A percentile compares a stretch with the other conserved stretches of the same genome.
phyloP scores from a whole-genome alignment of 2,329 filamentous ascomycete genomes.

The Stagonosporopsis vannaccii region DNA sequence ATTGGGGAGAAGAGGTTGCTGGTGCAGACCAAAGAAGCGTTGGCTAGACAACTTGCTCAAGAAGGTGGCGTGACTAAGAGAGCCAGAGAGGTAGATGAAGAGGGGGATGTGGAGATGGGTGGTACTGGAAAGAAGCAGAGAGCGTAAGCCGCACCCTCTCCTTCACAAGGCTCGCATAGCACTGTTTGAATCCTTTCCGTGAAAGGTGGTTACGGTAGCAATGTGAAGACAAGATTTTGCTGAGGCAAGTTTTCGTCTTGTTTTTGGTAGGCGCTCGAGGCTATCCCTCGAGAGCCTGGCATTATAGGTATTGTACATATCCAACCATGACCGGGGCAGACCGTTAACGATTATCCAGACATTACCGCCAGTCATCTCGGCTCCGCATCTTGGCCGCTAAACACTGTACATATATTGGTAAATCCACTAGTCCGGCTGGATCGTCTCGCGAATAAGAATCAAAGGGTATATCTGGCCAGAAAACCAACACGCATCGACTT shows the following conservation, averaged over 20 bases:
- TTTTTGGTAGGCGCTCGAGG: not conserved
- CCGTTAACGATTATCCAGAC: constrained; percentile 29
- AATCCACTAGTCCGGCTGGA: constrained; percentile 22
- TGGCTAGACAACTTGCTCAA: constrained; percentile 41
- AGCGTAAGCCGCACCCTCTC: constrained; percentile 16
- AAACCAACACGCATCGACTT: constrained; percentile 30
- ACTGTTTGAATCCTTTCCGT: not conserved
- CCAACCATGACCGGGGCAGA: constrained; percentile 13
- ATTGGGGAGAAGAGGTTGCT: constrained; percentile 76
- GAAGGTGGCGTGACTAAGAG: constrained; percentile 35
- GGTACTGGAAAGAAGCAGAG: constrained; percentile 38
- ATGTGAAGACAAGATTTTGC: not conserved
- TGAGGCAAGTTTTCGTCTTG: constrained; percentile 10
- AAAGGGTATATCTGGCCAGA: constrained; percentile 45
- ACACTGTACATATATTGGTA: constrained; percentile 37
- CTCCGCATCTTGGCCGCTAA: constrained; percentile 1
- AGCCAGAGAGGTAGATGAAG: constrained; percentile 33
- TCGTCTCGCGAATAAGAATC: constrained; percentile 33
- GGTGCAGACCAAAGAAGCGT: constrained; percentile 57
- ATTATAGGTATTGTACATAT: constrained; percentile 24
- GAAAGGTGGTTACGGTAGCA: not conserved
- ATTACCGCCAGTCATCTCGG: not conserved
- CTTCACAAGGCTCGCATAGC: not conserved
- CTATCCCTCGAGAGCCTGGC: not conserved
- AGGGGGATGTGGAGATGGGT: constrained; percentile 38